Percentiles rank a stretch among this genome's conserved stretches.
Evolutionary conservation across 768 basidiomycete genomes (phyloP).

Genomic region (Roridomyces roridus): DNA sequence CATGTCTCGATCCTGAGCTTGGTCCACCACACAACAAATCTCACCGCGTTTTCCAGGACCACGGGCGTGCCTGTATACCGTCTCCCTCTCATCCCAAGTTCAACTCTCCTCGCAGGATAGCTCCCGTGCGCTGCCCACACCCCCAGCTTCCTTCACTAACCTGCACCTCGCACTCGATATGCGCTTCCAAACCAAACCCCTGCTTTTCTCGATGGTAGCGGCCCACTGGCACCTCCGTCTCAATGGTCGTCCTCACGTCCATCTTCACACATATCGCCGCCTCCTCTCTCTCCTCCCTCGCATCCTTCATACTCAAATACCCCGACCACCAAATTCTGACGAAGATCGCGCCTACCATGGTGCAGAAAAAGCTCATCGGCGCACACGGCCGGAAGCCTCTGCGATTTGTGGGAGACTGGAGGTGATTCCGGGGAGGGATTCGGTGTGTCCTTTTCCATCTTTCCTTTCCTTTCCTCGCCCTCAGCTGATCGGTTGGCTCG

Average conservation of each 20-base stretch:
- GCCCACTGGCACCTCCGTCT: slow-evolving; percentile 29
- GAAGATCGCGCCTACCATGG: slow-evolving; percentile 42
- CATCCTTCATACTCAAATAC: slow-evolving; percentile 50
- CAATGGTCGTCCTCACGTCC: slow-evolving; percentile 28
- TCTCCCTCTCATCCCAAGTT: neutral
- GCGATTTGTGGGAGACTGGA: slow-evolving; percentile 53
- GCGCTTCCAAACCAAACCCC: slow-evolving; percentile 28
- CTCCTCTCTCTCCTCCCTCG: slow-evolving; percentile 36
- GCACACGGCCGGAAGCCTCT: slow-evolving; percentile 47
- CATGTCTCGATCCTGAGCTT: slow-evolving; percentile 56
- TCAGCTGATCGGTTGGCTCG: neutral
- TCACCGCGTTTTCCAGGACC: slow-evolving; percentile 68
- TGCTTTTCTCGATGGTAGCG: slow-evolving; percentile 13
- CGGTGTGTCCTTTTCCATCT: slow-evolving; percentile 39
- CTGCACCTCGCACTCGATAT: slow-evolving; percentile 61
- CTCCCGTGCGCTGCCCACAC: slow-evolving; percentile 31
- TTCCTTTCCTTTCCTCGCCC: neutral
- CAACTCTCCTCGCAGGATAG: slow-evolving; percentile 40
- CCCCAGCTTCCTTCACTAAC: slow-evolving; percentile 42
- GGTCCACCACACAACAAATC: slow-evolving; percentile 52
- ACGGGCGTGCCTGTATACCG: slow-evolving; percentile 50
- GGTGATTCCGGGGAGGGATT: slow-evolving; percentile 55
- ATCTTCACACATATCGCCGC: slow-evolving; percentile 36
- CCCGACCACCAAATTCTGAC: slow-evolving; percentile 44
- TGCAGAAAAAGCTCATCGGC: slow-evolving; percentile 50